Conservation (phyloP, 306 rosid species). For the Inga leiocalycina region DNA sequence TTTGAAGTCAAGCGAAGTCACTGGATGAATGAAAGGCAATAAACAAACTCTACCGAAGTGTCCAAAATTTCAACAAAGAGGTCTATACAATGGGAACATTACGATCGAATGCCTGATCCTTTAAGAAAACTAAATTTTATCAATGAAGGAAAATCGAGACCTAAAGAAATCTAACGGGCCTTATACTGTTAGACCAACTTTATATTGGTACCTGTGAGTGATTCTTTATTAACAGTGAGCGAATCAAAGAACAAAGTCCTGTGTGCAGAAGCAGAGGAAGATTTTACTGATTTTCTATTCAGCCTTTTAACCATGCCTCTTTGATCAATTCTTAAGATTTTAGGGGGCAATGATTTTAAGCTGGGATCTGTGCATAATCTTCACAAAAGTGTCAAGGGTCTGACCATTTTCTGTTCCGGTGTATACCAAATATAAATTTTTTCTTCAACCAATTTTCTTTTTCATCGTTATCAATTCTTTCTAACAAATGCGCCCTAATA, state of each 20-base stretch:
- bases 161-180: too few species aligned
- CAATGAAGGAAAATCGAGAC: too few species aligned
- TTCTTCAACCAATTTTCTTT: too few species aligned
- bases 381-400: conserved; percentile 2
- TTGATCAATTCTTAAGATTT: conserved; percentile 4
- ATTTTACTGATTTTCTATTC: conserved; percentile 20
- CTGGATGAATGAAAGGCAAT: not conserved
- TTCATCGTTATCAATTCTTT: too few species aligned
- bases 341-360: not conserved
- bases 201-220: too few species aligned
- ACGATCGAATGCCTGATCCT: too few species aligned
- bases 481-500: too few species aligned
- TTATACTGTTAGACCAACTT: too few species aligned
- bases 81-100: too few species aligned
- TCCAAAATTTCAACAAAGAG: too few species aligned
- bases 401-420: not conserved
- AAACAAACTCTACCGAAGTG: not conserved
- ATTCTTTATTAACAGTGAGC: not conserved
- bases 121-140: too few species aligned
- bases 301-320: conserved; percentile 17
- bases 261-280: conserved; percentile 8
- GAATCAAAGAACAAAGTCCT: not conserved
- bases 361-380: conserved; percentile 17
- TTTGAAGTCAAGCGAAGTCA: not conserved
- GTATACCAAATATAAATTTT: too few species aligned